phyloP scores from a whole-genome alignment of 1,139 yeast species.

The Sugiyamaella xylanicola region DNA sequence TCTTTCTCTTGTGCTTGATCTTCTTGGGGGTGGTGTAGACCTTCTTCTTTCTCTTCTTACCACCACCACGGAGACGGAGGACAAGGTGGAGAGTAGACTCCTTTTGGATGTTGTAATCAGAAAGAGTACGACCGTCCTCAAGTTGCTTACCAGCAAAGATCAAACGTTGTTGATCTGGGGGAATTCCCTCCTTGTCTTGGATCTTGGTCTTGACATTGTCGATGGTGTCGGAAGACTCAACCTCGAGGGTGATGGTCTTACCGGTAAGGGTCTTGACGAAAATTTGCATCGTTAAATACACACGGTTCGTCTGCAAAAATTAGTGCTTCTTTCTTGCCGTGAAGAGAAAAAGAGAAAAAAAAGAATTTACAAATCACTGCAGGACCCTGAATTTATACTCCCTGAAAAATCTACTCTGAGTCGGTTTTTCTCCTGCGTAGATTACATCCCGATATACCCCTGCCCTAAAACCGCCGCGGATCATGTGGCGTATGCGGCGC shows the following conservation, averaged over 20 bases:
- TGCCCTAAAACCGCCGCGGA: conserved; percentile 14
- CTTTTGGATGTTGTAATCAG: conserved; percentile 99
- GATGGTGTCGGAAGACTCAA: conserved; percentile 98
- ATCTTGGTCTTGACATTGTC: conserved; percentile 99
- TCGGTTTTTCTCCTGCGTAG: conserved; percentile 4
- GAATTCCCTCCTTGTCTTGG: conserved; percentile 99
- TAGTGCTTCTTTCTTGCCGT: conserved; percentile 36
- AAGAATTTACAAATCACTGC: not conserved
- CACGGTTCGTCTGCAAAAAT: conserved; percentile 42
- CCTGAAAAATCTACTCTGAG: conserved; percentile 7
- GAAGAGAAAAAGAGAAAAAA: conserved; percentile 22
- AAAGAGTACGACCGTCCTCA: conserved; percentile 98
- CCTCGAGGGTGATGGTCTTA: conserved; percentile 99
- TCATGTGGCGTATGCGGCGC: conserved; percentile 1
- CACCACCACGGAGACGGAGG: conserved; percentile 99
- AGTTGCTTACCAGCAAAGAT: conserved; percentile 99
- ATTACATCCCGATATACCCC: conserved; percentile 2
- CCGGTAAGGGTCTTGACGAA: conserved; percentile 99
- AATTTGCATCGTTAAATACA: conserved; percentile 70
- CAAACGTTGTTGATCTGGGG: conserved; percentile 99
- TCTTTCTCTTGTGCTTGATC: conserved; percentile 99
- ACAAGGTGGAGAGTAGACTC: conserved; percentile 98
- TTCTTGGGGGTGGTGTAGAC: conserved; percentile 99
- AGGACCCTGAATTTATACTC: conserved; percentile 1
- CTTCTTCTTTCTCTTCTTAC: conserved; percentile 99